These are phyloP conservation scores for Ogataea nitratoaversa DNA, from an alignment of 805 yeast genomes.

Conservation along the genomic window DNA sequence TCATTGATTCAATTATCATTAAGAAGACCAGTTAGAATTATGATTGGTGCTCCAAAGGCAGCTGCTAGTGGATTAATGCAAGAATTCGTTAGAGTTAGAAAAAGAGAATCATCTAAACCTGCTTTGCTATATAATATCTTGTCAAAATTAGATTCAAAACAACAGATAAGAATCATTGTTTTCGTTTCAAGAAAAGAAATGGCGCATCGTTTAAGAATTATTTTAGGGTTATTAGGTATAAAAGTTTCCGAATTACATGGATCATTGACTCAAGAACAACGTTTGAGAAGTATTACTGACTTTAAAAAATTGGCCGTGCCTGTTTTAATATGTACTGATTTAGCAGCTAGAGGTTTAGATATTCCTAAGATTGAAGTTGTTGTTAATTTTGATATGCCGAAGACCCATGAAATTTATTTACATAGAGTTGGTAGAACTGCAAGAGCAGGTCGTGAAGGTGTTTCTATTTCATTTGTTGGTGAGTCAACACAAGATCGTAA, in stretches of 20 bases:
- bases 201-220: constrained; percentile 81
- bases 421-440: constrained; percentile 99
- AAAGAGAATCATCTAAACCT: constrained; percentile 79
- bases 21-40: constrained; percentile 85
- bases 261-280: constrained; percentile 85
- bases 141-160: constrained; percentile 57
- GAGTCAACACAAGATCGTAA: constrained; percentile 82
- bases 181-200: constrained; percentile 89
- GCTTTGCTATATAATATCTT: constrained; percentile 74
- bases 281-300: constrained; percentile 75
- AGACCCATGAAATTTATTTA: constrained; percentile 81
- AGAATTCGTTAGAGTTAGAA: constrained; percentile 92
- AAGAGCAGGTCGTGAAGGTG: constrained; percentile 97
- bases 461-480: constrained; percentile 89
- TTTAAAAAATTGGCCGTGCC: constrained; percentile 84
- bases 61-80: constrained; percentile 88
- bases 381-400: constrained; percentile 94
- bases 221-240: constrained; percentile 69
- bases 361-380: constrained; percentile 96
- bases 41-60: constrained; percentile 95
- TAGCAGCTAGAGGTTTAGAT: constrained; percentile 99
- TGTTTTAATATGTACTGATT: constrained; percentile 89
- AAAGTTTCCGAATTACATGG: constrained; percentile 81
- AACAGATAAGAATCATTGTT: constrained; percentile 73
- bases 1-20: constrained; percentile 83